These are phyloP conservation scores for Toxicodendron radicans DNA, from an alignment of 345 rosid genomes.

Conservation along the genomic window DNA sequence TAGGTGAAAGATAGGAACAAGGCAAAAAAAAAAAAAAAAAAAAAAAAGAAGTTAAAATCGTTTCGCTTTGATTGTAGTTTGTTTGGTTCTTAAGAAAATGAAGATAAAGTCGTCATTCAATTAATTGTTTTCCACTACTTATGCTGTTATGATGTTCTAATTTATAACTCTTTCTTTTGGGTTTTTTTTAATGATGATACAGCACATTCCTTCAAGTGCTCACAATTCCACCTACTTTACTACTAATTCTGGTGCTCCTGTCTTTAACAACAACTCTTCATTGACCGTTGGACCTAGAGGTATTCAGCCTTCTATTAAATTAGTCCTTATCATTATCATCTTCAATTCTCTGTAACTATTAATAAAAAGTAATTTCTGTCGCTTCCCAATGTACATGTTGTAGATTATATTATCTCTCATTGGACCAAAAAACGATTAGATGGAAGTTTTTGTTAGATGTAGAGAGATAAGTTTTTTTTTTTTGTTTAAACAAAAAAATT, in stretches of 20 bases:
- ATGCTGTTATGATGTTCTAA: not conserved
- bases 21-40: too few relatives aligned
- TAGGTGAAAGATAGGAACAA: too few relatives aligned
- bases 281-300: conserved; percentile 85
- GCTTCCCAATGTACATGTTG: too few relatives aligned
- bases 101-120: not conserved
- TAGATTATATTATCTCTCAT: too few relatives aligned
- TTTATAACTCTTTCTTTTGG: not conserved
- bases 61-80: not conserved
- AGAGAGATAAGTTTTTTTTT: too few relatives aligned
- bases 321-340: too few relatives aligned
- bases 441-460: too few relatives aligned
- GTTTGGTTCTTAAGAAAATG: not conserved
- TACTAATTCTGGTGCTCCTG: conserved; percentile 79
- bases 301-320: conserved; percentile 10
- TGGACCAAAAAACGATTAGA: too few relatives aligned
- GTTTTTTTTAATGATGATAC: conserved; percentile 18
- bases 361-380: too few relatives aligned
- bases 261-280: conserved; percentile 78
- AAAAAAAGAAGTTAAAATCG: not conserved
- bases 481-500: too few relatives aligned
- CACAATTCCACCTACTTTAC: conserved; percentile 67
- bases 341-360: too few relatives aligned
- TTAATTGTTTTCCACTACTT: too few relatives aligned
- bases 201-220: conserved; percentile 74